These are phyloP conservation scores for Macrophomina phaseolina DNA, from an alignment of 2,329 filamentous ascomycete genomes.

Conservation along the genomic window DNA sequence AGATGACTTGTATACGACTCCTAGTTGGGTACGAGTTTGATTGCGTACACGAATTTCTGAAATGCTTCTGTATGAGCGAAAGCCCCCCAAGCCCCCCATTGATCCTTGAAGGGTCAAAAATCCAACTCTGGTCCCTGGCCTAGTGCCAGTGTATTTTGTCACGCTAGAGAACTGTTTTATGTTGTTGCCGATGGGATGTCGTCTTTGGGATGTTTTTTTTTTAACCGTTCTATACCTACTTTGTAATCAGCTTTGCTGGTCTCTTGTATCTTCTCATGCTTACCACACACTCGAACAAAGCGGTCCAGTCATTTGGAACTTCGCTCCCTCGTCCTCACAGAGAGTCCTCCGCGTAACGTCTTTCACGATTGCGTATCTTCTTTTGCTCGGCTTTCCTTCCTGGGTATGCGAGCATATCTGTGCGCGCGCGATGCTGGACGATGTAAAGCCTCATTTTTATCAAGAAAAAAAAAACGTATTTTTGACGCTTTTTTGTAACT, in stretches of 20 bases:
- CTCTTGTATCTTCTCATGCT: neutral
- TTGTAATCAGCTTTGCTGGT: slow-evolving; percentile 21
- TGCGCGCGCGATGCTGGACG: neutral
- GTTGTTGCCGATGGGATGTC: slow-evolving; percentile 19
- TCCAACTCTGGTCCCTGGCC: neutral
- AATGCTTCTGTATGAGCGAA: slow-evolving; percentile 14
- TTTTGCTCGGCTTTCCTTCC: no score
- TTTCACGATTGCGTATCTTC: neutral
- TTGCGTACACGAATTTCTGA: slow-evolving; percentile 15
- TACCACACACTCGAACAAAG: neutral
- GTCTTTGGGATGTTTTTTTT: neutral
- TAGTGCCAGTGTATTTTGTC: neutral
- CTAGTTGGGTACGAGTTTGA: slow-evolving; percentile 9
- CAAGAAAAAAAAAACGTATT: neutral
- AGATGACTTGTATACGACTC: neutral
- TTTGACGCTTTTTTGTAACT: neutral
- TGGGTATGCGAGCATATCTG: no score
- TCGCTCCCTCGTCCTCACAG: neutral
- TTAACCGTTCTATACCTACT: slow-evolving; percentile 16
- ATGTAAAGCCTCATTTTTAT: neutral
- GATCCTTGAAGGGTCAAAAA: slow-evolving; percentile 18
- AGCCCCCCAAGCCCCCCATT: neutral
- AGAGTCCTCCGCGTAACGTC: neutral
- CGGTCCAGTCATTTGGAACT: neutral
- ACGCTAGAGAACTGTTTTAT: neutral